phyloP scores from a whole-genome alignment of 805 yeast genomes.

The Barnettozyma sucrosica region DNA sequence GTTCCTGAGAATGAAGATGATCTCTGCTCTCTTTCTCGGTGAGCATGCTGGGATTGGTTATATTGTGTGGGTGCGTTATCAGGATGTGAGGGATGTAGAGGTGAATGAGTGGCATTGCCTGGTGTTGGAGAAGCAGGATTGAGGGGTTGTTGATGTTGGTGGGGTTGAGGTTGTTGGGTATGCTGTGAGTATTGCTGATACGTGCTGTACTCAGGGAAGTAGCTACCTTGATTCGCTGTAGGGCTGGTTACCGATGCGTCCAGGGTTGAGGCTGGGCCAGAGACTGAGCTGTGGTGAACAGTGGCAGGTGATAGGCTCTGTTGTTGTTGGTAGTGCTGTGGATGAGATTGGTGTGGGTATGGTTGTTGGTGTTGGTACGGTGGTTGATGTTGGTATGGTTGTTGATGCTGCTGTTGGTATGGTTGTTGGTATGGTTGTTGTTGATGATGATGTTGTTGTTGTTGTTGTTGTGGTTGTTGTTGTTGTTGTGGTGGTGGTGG shows the following conservation, averaged over 20 bases:
- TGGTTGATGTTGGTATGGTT: neutral
- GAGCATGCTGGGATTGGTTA: neutral
- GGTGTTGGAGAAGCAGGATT: neutral
- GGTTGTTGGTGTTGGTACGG: neutral
- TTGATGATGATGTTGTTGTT: neutral
- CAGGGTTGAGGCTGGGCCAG: slow-evolving; percentile 12
- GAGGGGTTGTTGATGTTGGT: neutral
- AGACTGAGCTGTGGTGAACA: slow-evolving; percentile 15
- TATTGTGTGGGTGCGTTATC: neutral
- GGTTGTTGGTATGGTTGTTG: neutral
- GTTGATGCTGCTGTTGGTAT: neutral
- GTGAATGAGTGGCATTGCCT: neutral
- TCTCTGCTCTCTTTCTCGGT: neutral
- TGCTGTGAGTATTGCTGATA: slow-evolving; percentile 11
- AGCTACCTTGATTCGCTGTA: slow-evolving; percentile 5
- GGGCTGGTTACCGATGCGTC: slow-evolving; percentile 11
- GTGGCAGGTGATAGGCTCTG: slow-evolving; percentile 13
- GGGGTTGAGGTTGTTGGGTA: slow-evolving; percentile 4
- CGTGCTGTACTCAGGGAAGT: slow-evolving; percentile 20
- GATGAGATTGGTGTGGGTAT: neutral
- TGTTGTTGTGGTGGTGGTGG: neutral
- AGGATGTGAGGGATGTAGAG: neutral
- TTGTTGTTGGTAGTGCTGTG: neutral
- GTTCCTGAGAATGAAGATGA: neutral
- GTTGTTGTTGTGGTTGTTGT: neutral